phyloP scores from a whole-genome alignment of 2,329 filamentous ascomycete genomes.

The Phoma sp. region DNA sequence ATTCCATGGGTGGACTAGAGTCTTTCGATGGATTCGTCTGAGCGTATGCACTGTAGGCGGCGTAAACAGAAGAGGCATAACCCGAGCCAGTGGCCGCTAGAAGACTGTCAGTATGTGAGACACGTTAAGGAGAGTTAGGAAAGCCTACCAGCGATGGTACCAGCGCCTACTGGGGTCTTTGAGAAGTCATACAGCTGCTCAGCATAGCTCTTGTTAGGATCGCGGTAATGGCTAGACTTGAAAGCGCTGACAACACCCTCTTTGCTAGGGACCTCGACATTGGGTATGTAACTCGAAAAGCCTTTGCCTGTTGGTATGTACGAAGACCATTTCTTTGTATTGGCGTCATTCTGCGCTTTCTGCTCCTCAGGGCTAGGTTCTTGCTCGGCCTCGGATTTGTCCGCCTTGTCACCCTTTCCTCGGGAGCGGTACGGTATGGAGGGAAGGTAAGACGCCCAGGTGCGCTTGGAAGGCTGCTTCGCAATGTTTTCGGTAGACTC shows the following conservation, averaged over 20 bases:
- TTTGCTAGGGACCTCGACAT: constrained; percentile 42
- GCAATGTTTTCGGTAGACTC: constrained; percentile 11
- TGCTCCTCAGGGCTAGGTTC: constrained; percentile 36
- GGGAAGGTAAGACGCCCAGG: constrained; percentile 49
- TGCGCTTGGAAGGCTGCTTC: constrained; percentile 36
- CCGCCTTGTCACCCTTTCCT: constrained; percentile 23
- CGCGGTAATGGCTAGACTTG: constrained; percentile 52
- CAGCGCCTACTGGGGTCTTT: constrained; percentile 58
- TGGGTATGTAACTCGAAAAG: constrained; percentile 56
- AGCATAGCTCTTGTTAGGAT: constrained; percentile 56
- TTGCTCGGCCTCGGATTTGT: constrained; percentile 23
- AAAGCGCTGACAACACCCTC: constrained; percentile 54
- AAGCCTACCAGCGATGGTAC: constrained; percentile 49
- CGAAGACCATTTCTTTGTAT: constrained; percentile 52
- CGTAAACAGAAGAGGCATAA: constrained; percentile 55
- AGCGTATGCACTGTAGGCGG: constrained; percentile 57
- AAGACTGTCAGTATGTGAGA: background rate
- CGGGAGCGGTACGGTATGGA: constrained; percentile 47
- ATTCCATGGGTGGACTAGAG: constrained; percentile 52
- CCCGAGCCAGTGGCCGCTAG: constrained; percentile 54
- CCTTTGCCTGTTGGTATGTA: constrained; percentile 57
- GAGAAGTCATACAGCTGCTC: constrained; percentile 59
- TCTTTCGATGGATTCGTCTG: constrained; percentile 39
- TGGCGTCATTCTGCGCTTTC: constrained; percentile 43
- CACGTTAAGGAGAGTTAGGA: background rate